Base-by-base conservation (phyloP, 2,329 filamentous ascomycete genomes). In the Penicillium vulpinum region DNA sequence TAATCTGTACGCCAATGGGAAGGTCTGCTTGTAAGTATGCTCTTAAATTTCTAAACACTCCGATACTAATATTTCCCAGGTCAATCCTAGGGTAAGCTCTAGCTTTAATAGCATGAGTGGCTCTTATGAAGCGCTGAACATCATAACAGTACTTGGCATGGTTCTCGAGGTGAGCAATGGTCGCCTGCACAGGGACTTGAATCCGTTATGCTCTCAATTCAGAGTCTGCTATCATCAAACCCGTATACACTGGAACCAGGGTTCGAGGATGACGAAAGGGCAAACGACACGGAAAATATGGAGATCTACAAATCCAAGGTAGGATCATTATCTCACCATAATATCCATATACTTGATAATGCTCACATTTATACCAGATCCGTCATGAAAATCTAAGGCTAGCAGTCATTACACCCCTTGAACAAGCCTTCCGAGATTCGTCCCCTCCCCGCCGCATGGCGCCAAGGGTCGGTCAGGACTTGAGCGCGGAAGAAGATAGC, bases 181-280 rank as follows among this genome's bases (percentile, higher is more conserved):
- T 97, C 92, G 16, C 92, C 92, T 16, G 94, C 93, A 0, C 94
- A 97, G 73, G 93, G 94, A 7, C 81, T 99, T 1, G 94, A 97
- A 73, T 97, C 93, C 0, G 91, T 97, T 47, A 76, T 99, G 46
- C 85, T 97, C 51, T 97, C 93, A 5, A 97, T 99, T 56, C 94
- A 99, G 75, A 97, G 92, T 73, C 80, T 99, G 43, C 92, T 99
- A 88, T 96, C 92, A 1, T 78, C 85, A 28, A 96, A 97, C 66
- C 94, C 93, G 0, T 97, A 96, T 75, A 91, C 94, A 71, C 97
- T 97, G 67, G 94, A 99, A 72, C 94, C 94, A 1, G 94, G 94
- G 6, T 97, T 91, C 66, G 93, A 97, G 72, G 83, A 89, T 58
- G 84, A 87, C 13, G 88, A 88, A 44, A 81, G 41, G 24, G 16